Percentiles rank a stretch among this genome's conserved stretches.
Conservation (phyloP, 2,329 filamentous ascomycete genomes). For the Paraconiothyrium sp. region DNA sequence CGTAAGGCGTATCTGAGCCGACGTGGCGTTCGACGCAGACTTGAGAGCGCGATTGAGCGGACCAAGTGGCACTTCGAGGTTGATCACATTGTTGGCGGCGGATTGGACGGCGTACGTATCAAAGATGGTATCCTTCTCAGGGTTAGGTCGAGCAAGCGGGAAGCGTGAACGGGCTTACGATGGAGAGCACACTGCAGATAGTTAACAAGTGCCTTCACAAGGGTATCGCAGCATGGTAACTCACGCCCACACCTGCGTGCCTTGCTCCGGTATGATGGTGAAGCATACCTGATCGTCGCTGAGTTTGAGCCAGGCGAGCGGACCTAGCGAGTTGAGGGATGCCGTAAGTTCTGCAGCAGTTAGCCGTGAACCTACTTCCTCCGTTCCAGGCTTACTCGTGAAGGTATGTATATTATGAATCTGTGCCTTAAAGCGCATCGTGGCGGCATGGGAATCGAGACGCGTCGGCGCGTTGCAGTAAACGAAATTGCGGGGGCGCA, state of each 20-base stretch:
- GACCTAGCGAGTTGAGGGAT: slow-evolving; percentile 73
- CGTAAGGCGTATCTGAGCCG: slow-evolving; percentile 86
- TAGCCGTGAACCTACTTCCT: not conserved
- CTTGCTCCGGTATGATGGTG: slow-evolving; percentile 93
- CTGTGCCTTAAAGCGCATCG: slow-evolving; percentile 64
- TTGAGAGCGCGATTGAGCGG: slow-evolving; percentile 90
- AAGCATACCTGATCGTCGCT: slow-evolving; percentile 89
- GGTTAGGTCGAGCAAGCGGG: slow-evolving; percentile 25
- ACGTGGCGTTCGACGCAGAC: slow-evolving; percentile 82
- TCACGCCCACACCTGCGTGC: slow-evolving; percentile 95
- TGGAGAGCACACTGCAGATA: slow-evolving; percentile 50
- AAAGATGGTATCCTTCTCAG: slow-evolving; percentile 81
- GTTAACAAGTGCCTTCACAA: slow-evolving; percentile 30
- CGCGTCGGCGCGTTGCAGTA: slow-evolving; percentile 26
- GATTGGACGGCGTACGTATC: slow-evolving; percentile 88
- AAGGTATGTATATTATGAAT: slow-evolving; percentile 63
- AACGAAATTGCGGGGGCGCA: not conserved
- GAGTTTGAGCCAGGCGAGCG: slow-evolving; percentile 89
- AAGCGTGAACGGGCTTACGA: slow-evolving; percentile 49
- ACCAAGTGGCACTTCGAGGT: slow-evolving; percentile 91
- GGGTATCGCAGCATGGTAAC: slow-evolving; percentile 49
- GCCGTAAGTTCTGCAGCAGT: slow-evolving; percentile 64
- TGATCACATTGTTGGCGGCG: slow-evolving; percentile 88
- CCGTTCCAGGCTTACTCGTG: slow-evolving; percentile 54
- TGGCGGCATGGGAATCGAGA: slow-evolving; percentile 32